These are phyloP conservation scores for Globisporangium rhizosaccharum DNA, from an alignment of 352 stramenopile genomes.

Conservation along the genomic window DNA sequence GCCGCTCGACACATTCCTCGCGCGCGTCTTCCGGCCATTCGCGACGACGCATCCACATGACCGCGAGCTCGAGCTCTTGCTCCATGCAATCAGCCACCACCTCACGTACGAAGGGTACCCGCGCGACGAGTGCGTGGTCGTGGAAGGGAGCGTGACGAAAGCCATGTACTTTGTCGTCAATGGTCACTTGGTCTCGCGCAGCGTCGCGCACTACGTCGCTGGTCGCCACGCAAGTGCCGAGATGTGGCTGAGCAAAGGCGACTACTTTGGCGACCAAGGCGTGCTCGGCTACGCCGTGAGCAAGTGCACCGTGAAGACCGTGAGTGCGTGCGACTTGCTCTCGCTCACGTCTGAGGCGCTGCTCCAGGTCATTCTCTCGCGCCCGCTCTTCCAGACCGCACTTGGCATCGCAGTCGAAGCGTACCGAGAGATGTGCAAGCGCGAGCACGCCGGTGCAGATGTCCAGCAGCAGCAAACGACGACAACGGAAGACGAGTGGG, in stretches of 20 bases:
- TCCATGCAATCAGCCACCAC: constrained; percentile 16
- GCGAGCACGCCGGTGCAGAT: neutral
- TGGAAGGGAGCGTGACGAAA: constrained; percentile 35
- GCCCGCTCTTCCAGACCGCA: constrained; percentile 27
- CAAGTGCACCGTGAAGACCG: constrained; percentile 32
- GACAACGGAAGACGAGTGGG: constrained; percentile 35
- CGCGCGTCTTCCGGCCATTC: constrained; percentile 24
- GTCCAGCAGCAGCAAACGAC: neutral
- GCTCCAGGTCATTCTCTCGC: constrained; percentile 35
- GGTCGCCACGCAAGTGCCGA: neutral
- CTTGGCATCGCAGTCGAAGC: constrained; percentile 37
- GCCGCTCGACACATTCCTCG: constrained; percentile 29
- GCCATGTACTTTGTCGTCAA: constrained; percentile 60
- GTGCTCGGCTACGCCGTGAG: constrained; percentile 39
- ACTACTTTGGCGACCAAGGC: constrained; percentile 47
- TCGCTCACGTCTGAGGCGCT: constrained; percentile 33
- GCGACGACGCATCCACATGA: constrained; percentile 10
- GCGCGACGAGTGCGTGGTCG: constrained; percentile 35
- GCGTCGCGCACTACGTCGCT: neutral
- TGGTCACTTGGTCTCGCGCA: constrained; percentile 25
- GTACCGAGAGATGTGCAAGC: constrained; percentile 40
- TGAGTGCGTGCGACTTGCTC: constrained; percentile 50
- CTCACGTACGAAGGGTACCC: constrained; percentile 50
- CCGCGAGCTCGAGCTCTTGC: constrained; percentile 17
- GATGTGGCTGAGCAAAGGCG: constrained; percentile 23